phyloP scores from a whole-genome alignment of 2,329 filamentous ascomycete species.

The Verticillium tricorpus region DNA sequence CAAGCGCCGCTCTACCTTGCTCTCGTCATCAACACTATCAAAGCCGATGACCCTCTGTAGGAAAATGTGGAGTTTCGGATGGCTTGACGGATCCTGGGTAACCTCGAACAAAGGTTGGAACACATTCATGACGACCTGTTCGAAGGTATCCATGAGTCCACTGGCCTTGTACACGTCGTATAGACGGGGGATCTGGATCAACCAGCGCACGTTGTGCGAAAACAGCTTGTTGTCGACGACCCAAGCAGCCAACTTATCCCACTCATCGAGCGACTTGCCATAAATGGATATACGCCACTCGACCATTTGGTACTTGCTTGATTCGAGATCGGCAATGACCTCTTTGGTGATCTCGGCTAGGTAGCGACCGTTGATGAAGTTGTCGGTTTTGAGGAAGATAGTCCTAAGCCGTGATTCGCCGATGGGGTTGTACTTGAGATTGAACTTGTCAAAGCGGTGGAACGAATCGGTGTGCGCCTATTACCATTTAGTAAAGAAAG shows the following conservation, averaged over 20 bases:
- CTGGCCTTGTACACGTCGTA: conserved; percentile 95
- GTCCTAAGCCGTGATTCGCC: conserved; percentile 92
- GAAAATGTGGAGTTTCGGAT: conserved; percentile 93
- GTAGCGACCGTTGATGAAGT: conserved; percentile 93
- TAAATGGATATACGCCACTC: conserved; percentile 99
- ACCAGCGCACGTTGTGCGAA: conserved; percentile 95
- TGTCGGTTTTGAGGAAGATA: conserved; percentile 99
- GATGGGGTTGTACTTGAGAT: conserved; percentile 96
- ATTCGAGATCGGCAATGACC: conserved; percentile 93
- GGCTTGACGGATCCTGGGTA: conserved; percentile 77
- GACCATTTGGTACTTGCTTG: conserved; percentile 99
- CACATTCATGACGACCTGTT: conserved; percentile 84
- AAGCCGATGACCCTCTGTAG: conserved; percentile 94
- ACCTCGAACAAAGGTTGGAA: conserved; percentile 95
- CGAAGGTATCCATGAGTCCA: conserved; percentile 81
- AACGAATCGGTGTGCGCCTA: conserved; percentile 95
- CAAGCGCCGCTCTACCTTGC: conserved; percentile 90
- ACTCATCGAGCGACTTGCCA: conserved; percentile 85
- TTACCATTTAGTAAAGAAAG: neutral
- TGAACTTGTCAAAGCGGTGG: conserved; percentile 99
- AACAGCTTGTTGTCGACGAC: conserved; percentile 97
- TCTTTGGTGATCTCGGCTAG: conserved; percentile 97
- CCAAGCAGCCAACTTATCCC: conserved; percentile 97
- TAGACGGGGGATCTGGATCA: conserved; percentile 89
- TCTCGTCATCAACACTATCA: conserved; percentile 97